phyloP scores from a whole-genome alignment of 257 asterid species.

The Salvia splendens region DNA sequence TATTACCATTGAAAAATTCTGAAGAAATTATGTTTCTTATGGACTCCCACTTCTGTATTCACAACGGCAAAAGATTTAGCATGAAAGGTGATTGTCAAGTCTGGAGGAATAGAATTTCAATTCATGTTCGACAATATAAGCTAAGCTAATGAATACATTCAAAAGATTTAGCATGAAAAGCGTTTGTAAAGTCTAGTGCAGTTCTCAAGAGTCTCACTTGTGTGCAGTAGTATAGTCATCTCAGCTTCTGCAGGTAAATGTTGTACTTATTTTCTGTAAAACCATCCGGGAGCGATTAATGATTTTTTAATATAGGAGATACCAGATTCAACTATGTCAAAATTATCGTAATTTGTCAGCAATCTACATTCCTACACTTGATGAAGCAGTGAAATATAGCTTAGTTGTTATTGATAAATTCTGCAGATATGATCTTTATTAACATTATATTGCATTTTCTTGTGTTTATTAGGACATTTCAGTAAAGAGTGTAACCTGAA shows the following conservation, averaged over 20 bases:
- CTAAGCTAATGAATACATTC: neutral
- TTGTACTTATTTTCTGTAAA: neutral
- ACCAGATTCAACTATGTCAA: conserved; percentile 11
- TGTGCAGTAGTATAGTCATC: too few species aligned
- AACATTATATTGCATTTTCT: conserved; percentile 5
- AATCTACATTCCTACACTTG: neutral
- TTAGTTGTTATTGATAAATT: neutral
- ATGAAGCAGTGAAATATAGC: conserved; percentile 12
- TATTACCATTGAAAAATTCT: neutral
- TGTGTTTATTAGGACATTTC: neutral
- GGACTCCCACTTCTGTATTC: conserved; percentile 18
- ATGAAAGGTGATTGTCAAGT: neutral
- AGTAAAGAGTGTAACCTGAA: too few species aligned
- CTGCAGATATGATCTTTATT: conserved; percentile 10
- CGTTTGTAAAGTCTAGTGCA: neutral
- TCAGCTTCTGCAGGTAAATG: neutral
- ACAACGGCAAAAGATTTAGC: neutral
- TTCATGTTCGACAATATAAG: neutral
- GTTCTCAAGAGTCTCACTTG: neutral
- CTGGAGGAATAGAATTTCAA: neutral
- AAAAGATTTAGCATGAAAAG: too few species aligned
- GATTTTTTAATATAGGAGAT: neutral
- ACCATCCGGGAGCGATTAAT: neutral
- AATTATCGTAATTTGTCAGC: neutral
- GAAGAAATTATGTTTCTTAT: conserved; percentile 1